Percentiles rank a stretch among this genome's conserved stretches.
phyloP scores from a whole-genome alignment of 202 grass and related monocot genomes.

The Brachypodium distachyon region DNA sequence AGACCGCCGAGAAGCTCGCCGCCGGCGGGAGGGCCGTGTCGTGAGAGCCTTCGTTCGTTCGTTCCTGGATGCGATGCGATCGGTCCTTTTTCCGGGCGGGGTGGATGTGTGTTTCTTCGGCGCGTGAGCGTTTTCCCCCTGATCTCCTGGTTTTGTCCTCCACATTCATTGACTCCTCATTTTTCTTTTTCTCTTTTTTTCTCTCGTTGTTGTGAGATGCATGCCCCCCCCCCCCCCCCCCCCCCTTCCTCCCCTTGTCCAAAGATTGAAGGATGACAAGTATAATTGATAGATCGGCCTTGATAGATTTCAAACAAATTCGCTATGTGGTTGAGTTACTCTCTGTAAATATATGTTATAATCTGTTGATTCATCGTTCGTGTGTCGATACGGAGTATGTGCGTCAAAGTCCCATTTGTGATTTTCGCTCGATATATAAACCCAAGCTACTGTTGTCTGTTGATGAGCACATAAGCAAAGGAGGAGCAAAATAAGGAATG shows the following conservation, averaged over 20 bases:
- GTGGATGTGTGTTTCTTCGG: slow-evolving; percentile 34
- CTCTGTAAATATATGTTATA: slow-evolving; percentile 12
- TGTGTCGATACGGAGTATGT: neutral
- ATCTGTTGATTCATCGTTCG: slow-evolving; percentile 8
- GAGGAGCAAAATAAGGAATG: no score
- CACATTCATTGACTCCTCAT: slow-evolving; percentile 29
- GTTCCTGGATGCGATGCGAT: slow-evolving; percentile 5
- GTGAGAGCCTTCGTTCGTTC: neutral
- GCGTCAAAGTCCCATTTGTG: neutral
- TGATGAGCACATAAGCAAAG: neutral
- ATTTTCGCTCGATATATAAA: neutral
- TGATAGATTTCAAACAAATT: no score
- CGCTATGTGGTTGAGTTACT: neutral
- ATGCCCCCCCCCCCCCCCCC: slow-evolving; percentile 9
- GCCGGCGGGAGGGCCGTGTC: slow-evolving; percentile 2
- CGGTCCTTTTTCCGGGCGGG: slow-evolving; percentile 22
- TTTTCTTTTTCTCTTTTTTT: neutral
- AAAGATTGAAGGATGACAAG: slow-evolving; percentile 29
- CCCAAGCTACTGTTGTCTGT: no score
- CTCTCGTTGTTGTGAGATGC: slow-evolving; percentile 28
- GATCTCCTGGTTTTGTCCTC: neutral
- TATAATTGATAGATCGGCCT: slow-evolving; percentile 26
- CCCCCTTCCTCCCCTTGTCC: slow-evolving; percentile 18
- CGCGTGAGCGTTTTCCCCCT: slow-evolving; percentile 17
- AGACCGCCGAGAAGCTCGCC: slow-evolving; percentile 50